Evolutionary conservation across 2,329 filamentous ascomycete species (phyloP).

Genomic region (Colletotrichum sp.): DNA sequence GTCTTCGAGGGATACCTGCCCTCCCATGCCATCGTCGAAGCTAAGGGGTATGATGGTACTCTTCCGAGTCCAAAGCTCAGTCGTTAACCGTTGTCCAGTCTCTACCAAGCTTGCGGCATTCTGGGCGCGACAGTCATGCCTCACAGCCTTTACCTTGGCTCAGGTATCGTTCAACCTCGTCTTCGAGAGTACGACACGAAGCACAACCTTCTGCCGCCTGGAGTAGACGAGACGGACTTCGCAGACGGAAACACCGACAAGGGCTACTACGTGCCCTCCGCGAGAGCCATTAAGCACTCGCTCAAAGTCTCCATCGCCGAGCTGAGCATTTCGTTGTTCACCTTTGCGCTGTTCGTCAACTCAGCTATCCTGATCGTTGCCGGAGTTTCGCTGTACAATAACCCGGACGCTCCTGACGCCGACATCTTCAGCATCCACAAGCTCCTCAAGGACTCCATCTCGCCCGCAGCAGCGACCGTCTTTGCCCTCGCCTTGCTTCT

Average conservation of each 20-base stretch:
- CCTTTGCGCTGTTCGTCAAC: slow-evolving; percentile 86
- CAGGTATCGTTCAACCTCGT: slow-evolving; percentile 71
- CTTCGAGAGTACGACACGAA: slow-evolving; percentile 67
- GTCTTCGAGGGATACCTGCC: slow-evolving; percentile 72
- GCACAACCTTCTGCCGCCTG: slow-evolving; percentile 54
- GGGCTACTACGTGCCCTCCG: slow-evolving; percentile 71
- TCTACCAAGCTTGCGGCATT: slow-evolving; percentile 78
- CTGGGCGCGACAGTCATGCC: slow-evolving; percentile 79
- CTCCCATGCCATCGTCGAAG: slow-evolving; percentile 61
- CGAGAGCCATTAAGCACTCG: slow-evolving; percentile 74
- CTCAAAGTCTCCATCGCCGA: slow-evolving; percentile 77
- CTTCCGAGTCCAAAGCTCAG: slow-evolving; percentile 24
- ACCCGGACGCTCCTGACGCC: slow-evolving; percentile 65
- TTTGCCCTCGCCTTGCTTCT: slow-evolving; percentile 83
- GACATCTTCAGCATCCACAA: slow-evolving; percentile 85
- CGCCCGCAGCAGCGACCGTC: slow-evolving; percentile 78
- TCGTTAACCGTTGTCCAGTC: slow-evolving; percentile 29
- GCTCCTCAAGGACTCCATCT: slow-evolving; percentile 71
- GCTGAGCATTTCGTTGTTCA: slow-evolving; percentile 75
- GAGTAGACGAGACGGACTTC: slow-evolving; percentile 26
- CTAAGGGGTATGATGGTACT: slow-evolving; percentile 45
- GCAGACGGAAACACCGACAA: slow-evolving; percentile 40
- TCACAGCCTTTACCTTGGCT: slow-evolving; percentile 71
- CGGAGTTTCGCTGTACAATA: slow-evolving; percentile 74
- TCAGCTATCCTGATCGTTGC: slow-evolving; percentile 83